Evolutionary conservation across 164 flowering plant genomes (phyloP).

Genomic region (Platanus orientalis): DNA sequence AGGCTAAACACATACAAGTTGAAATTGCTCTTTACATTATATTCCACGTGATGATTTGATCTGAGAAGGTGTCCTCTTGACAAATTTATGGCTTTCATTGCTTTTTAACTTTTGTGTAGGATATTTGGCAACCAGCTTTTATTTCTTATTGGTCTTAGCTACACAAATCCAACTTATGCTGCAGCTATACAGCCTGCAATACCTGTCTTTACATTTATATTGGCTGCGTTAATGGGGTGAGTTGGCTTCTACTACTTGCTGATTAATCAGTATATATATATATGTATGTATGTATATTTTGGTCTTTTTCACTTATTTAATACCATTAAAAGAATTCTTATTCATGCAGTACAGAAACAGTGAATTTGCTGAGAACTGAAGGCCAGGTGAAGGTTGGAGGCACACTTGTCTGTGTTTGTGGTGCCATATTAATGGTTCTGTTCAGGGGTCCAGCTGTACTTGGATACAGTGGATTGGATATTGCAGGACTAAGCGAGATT

Average conservation of each 20-base stretch:
- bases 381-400: slow-evolving; percentile 89
- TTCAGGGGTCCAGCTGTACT: slow-evolving; percentile 78
- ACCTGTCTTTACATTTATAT: slow-evolving; percentile 88
- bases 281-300: too few species aligned
- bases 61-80: slow-evolving; percentile 1
- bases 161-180: slow-evolving; percentile 97
- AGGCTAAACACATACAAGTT: slow-evolving; percentile 13
- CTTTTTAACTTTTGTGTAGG: slow-evolving; percentile 28
- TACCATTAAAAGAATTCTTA: slow-evolving; percentile 11
- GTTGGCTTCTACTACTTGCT: slow-evolving; percentile 13
- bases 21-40: slow-evolving; percentile 1
- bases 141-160: slow-evolving; percentile 86
- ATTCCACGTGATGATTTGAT: neutral
- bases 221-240: slow-evolving; percentile 88
- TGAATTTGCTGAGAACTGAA: slow-evolving; percentile 62
- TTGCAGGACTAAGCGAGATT: slow-evolving; percentile 47
- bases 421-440: slow-evolving; percentile 86
- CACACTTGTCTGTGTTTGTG: slow-evolving; percentile 74
- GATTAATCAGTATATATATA: neutral
- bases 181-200: slow-evolving; percentile 92
- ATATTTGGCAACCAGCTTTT: slow-evolving; percentile 94
- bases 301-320: slow-evolving; percentile 6
- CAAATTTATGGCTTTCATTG: neutral
- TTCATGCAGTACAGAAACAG: slow-evolving; percentile 78
- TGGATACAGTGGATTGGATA: slow-evolving; percentile 43